Evolutionary conservation across 768 basidiomycete genomes (phyloP).

Genomic region (Rossbeevera mucosa): DNA sequence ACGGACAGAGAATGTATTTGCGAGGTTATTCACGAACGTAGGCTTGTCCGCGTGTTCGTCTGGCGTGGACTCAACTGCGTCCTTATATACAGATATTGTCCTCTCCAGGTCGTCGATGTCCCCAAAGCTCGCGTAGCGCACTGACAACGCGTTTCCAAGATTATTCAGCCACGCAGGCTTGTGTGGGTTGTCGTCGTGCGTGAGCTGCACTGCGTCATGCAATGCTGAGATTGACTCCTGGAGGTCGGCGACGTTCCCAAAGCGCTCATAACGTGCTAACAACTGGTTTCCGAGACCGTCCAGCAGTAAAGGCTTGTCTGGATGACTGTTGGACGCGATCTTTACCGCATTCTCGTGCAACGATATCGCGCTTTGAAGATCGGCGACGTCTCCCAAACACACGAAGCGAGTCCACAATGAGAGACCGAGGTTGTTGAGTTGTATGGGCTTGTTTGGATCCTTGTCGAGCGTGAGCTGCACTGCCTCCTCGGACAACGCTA

Average conservation of each 20-base stretch:
- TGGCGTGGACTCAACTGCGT: background rate
- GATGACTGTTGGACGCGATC: background rate
- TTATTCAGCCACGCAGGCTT: background rate
- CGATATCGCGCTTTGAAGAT: background rate
- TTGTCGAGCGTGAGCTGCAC: background rate
- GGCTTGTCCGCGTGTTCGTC: background rate
- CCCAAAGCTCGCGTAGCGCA: background rate
- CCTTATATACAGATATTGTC: background rate
- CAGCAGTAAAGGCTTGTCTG: background rate
- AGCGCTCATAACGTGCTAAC: background rate
- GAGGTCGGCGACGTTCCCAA: background rate
- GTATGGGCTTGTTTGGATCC: background rate
- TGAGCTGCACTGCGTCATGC: background rate
- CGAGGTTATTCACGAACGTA: background rate
- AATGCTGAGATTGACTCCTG: background rate
- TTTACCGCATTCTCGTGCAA: background rate
- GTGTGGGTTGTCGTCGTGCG: background rate
- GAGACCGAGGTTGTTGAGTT: background rate
- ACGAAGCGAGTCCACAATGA: background rate
- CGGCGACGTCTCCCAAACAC: background rate
- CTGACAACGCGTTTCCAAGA: background rate
- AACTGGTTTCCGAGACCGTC: background rate
- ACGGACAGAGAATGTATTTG: background rate
- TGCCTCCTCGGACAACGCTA: background rate
- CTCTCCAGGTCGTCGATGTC: background rate